Base-by-base conservation (phyloP, 768 basidiomycete species). In the Tulasnella sp. region DNA sequence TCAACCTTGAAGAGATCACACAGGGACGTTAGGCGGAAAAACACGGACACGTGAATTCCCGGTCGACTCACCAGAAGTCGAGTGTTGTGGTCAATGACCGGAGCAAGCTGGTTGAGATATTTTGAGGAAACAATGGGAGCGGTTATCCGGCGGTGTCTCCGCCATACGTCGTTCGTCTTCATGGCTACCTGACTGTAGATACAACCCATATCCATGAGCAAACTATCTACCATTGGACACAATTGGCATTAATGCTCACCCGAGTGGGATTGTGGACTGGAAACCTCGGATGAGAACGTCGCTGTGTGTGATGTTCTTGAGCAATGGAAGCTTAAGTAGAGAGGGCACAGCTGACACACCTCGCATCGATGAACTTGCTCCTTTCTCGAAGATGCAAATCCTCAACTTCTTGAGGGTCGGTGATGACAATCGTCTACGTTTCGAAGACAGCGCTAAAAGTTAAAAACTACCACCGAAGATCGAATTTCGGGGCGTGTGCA, bases 351-450 rank as follows among this genome's bases (percentile, higher is more conserved):
- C 40, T 40, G 3, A n/a, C 52, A 6, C 25, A 45, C 40, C 72
- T 73, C 25, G 72, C 34, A 22, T 73, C 72, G n/a, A 73, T 38
- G 45, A 37, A 38, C 52, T 73, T 73, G 42, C 72, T 73, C 22
- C 72, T 45, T 15, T 37, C 38, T 49, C 45, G 72, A 19, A 73
- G 42, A 42, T 38, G 45, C 9, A 73, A 22, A 36, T 73, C 72
- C 42, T 73, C 72, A 4, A 73, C 49, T 36, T 73, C 72, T 31
- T 31, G 42, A 25, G 72, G 39, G 31, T 73, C 72, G 39, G 42
- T 36, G 25, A 73, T 37, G 45, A 73, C 52, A 31, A 73, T 42
- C 1, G 58, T 64, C 58, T 64, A 31, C 1, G 7, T 4, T 8
- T 15, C 2, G 58, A 11, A 64, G 14, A 12, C 2, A 1, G 25